Base-by-base conservation (phyloP, 2,329 filamentous ascomycete species). In the Pseudogymnoascus sp. region DNA sequence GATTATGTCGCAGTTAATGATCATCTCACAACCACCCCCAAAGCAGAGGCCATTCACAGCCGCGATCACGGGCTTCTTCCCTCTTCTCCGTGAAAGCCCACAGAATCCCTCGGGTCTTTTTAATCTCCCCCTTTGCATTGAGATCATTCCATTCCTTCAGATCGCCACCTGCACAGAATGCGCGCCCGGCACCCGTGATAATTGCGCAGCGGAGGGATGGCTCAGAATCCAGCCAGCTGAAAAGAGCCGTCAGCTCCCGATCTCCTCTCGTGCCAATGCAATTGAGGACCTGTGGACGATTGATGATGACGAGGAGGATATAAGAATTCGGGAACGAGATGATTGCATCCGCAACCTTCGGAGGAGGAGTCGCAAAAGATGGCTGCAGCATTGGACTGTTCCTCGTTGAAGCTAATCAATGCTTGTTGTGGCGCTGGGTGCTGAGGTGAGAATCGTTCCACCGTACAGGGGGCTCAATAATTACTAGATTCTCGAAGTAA, bases 1-100 rank as follows among this genome's bases (percentile, higher is more conserved):
- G 2, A 91, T 81, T 62, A 93, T 76, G 76, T 94, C 90, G 65
- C 82, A 83, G 74, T 91, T 91, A 58, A 88, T 77, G 10, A 84
- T 80, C 76, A 92, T 90, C 77, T 93, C 90, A 74, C 89, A 86
- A 1, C 89, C 90, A 61, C 89, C 90, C 36, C 90, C 90, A 51
- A 90, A 80, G 63, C 87, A 89, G 15, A 88, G 77, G 5, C 90
- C 90, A 70, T 92, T 90, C 17, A 92, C 87, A 0, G 89, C 90
- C 1, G 86, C 88, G 29, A 93, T 81, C 62, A 93, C 80, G 5
- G 90, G 90, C 70, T 93, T 93, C 74, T 84, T 85, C 58, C 88
- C 88, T 4, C 75, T 72, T 27, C 89, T 80, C 65, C 89, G 85
- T 61, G 83, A 85, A 33, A 92, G 74, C 0, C 82, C 88, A 25